A percentile compares a stretch with the other conserved stretches of the same genome.
Evolutionary conservation across 179 eudicot genomes (phyloP).

Genomic region (Nepenthes alata): DNA sequence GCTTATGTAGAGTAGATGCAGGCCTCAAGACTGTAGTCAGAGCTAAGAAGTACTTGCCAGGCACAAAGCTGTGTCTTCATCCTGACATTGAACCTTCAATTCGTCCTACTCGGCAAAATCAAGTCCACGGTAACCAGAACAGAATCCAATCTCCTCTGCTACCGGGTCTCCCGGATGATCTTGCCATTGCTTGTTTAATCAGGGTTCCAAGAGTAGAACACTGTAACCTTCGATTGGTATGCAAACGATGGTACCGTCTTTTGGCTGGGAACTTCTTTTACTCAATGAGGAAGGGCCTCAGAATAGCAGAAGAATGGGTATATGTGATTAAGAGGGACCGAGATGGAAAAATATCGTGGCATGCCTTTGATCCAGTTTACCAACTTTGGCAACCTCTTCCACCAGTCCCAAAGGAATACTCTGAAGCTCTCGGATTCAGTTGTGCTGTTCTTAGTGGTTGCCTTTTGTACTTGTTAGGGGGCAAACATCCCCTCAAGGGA

Average conservation of each 20-base stretch:
- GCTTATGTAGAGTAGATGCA: conserved; percentile 77
- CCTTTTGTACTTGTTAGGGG: conserved; percentile 75
- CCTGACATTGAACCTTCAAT: conserved; percentile 63
- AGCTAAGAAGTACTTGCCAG: conserved; percentile 70
- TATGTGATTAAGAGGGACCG: conserved; percentile 70
- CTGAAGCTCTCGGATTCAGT: conserved; percentile 73
- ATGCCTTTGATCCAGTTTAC: conserved; percentile 68
- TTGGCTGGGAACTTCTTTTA: conserved; percentile 76
- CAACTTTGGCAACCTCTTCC: conserved; percentile 88
- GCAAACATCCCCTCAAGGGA: conserved; percentile 83
- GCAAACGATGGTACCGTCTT: conserved; percentile 88
- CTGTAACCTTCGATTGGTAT: conserved; percentile 59
- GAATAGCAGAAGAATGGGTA: conserved; percentile 78
- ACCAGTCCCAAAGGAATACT: conserved; percentile 78
- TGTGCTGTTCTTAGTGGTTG: conserved; percentile 88
- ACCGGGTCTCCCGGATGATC: conserved; percentile 88
- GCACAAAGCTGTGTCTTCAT: conserved; percentile 65
- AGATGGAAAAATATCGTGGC: conserved; percentile 76
- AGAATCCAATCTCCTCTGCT: conserved; percentile 63
- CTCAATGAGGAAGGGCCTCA: conserved; percentile 48
- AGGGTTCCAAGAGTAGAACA: conserved; percentile 77
- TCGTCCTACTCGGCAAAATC: conserved; percentile 62
- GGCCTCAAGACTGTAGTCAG: conserved; percentile 69
- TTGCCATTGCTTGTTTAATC: conserved; percentile 85
- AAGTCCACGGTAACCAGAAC: conserved; percentile 50